Base-by-base conservation (phyloP, 331 rosid species). In the Erythrophleum ivorense region DNA sequence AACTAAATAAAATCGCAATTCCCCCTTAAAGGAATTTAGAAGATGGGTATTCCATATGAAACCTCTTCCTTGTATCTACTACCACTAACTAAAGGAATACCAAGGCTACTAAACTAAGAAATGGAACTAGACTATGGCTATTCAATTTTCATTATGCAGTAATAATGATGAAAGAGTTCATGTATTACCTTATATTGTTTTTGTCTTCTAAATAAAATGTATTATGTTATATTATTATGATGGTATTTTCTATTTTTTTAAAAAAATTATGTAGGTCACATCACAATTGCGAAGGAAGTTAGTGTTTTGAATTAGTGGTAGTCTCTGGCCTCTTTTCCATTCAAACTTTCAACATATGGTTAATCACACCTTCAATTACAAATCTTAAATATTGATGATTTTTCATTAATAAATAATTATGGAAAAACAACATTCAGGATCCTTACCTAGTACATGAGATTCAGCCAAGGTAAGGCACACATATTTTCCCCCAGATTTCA, bases 391-490 rank as follows among this genome's bases (percentile, higher is more conserved):
- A 59, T 14, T 64, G 76, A 21, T 74, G 24, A 33, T 41, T 73
- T 38, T 16, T 40, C 71, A 38, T 38, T 50, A 9, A 69, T 21
- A 55, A 50, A 31, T 2, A 54, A 50, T 53, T 54, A 21, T 38
- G 18, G 31, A 5, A 19, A 45, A 54, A 1, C 0, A 41, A 63
- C 53, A 3, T 14, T 19, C 12, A 24, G 66, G 77, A 84, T 63
- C 31, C 79, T 73, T 89, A 95, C 99, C 93, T 18, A 95, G 81
- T 82, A 95, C 99, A 81, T 90, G 97, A 75, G 97, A 86, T 81
- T 94, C 98, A 10, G 97, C 94, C 86, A 94, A 83, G 52, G 98
- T 92, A 70, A 94, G 98, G 78, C 98, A 94, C 84, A 94, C 83
- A 82, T 85, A 94, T 78, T 87, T 94, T 19, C 97, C 97, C 62